Percentiles rank a stretch among this genome's conserved stretches.
Evolutionary conservation across 768 basidiomycete genomes (phyloP).

Genomic region (Boletus pseudo-olivaceus): DNA sequence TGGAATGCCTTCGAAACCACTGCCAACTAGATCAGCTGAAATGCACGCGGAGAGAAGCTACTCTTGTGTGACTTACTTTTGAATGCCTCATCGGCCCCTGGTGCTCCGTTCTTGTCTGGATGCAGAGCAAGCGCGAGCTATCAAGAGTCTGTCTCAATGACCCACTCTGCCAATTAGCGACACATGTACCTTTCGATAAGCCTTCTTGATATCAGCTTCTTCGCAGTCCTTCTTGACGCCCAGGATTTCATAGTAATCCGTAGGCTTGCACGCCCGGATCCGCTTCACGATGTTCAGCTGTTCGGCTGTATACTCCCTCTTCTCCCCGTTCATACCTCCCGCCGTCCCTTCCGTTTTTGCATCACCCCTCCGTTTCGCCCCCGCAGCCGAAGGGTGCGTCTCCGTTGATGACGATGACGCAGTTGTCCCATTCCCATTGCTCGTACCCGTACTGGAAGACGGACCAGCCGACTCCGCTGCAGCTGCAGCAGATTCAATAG

Average conservation of each 20-base stretch:
- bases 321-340: slow-evolving; percentile 63
- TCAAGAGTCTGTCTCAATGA: slow-evolving; percentile 8
- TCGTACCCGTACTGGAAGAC: slow-evolving; percentile 33
- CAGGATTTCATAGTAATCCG: slow-evolving; percentile 93
- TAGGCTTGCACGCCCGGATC: slow-evolving; percentile 79
- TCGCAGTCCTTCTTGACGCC: slow-evolving; percentile 75
- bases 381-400: slow-evolving; percentile 70
- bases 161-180: slow-evolving; percentile 6
- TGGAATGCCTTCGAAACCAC: slow-evolving; percentile 99
- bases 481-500: slow-evolving; percentile 56
- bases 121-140: slow-evolving; percentile 87
- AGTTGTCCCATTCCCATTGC: slow-evolving; percentile 32
- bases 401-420: slow-evolving; percentile 56
- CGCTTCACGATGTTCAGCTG: slow-evolving; percentile 81
- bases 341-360: slow-evolving; percentile 45
- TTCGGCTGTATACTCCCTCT: slow-evolving; percentile 85
- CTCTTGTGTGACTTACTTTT: slow-evolving; percentile 61
- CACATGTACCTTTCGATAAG: slow-evolving; percentile 83
- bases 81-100: slow-evolving; percentile 98
- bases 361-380: slow-evolving; percentile 60
- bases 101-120: slow-evolving; percentile 93
- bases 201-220: slow-evolving; percentile 85
- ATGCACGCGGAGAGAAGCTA: background rate
- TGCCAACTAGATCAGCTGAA: slow-evolving; percentile 30
- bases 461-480: slow-evolving; percentile 37